Percentiles rank a stretch among this genome's conserved stretches.
Conservation (phyloP, 768 basidiomycete species). For the Lactifluus volemus region DNA sequence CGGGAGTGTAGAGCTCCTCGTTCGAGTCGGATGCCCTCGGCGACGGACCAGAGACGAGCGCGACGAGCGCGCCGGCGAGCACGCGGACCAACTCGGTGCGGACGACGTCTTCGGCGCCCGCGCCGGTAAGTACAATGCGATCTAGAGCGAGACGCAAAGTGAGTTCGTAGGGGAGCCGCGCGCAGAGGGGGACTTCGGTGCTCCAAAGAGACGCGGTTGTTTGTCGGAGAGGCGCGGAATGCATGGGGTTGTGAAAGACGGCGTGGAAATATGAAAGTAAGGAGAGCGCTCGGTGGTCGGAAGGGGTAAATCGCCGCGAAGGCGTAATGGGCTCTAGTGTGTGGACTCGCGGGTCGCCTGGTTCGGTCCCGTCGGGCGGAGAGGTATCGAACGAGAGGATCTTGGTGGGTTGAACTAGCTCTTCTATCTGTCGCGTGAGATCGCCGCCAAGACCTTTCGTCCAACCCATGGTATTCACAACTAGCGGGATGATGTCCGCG, state of each 20-base stretch:
- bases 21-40: not conserved
- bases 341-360: constrained; percentile 27
- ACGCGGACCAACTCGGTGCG: constrained; percentile 58
- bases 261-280: constrained; percentile 76
- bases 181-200: constrained; percentile 57
- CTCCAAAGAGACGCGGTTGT: constrained; percentile 49
- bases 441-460: constrained; percentile 87
- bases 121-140: constrained; percentile 56
- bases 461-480: constrained; percentile 98
- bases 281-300: constrained; percentile 63
- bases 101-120: constrained; percentile 74
- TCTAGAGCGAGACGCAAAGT: constrained; percentile 49
- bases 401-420: constrained; percentile 48
- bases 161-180: constrained; percentile 65
- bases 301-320: constrained; percentile 42
- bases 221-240: constrained; percentile 15
- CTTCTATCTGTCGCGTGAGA: constrained; percentile 61
- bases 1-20: constrained; percentile 51
- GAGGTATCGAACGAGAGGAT: constrained; percentile 42
- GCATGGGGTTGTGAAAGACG: constrained; percentile 27
- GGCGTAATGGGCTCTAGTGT: constrained; percentile 39
- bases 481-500: constrained; percentile 59
- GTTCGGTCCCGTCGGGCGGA: not conserved
- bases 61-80: constrained; percentile 76
- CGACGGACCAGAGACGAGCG: constrained; percentile 40